phyloP scores from a whole-genome alignment of 1,284 basidiomycete species.

The Leccinum fallax region DNA sequence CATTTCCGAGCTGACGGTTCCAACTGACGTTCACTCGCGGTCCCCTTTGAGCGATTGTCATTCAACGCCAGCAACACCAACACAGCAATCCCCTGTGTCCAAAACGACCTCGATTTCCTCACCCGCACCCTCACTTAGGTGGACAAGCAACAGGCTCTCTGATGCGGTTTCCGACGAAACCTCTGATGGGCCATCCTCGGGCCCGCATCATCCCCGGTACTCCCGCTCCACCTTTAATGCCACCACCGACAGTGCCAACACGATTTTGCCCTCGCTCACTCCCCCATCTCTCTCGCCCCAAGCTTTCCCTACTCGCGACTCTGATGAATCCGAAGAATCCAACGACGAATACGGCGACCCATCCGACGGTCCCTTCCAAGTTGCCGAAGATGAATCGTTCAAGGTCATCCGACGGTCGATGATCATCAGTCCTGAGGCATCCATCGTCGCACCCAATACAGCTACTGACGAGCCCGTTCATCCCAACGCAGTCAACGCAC shows the following conservation, averaged over 20 bases:
- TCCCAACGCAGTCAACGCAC: no score
- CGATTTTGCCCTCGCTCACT: no score
- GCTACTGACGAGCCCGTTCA: no score
- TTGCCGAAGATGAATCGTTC: slow-evolving; percentile 68
- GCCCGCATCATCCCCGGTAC: not conserved
- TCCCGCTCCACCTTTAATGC: not conserved
- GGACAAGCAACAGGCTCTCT: no score
- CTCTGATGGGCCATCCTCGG: not conserved
- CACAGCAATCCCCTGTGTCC: no score
- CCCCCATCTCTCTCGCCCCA: no score
- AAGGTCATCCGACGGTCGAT: slow-evolving; percentile 19
- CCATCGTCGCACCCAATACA: not conserved
- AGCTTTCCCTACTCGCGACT: no score
- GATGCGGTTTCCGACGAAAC: not conserved
- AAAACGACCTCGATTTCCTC: slow-evolving; percentile 15
- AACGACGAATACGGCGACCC: no score
- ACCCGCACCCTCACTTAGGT: no score
- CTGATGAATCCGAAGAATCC: slow-evolving; percentile 19
- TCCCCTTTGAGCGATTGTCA: no score
- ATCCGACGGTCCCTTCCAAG: slow-evolving; percentile 40
- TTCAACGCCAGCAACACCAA: no score
- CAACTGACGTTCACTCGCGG: no score
- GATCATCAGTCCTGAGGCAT: slow-evolving; percentile 1
- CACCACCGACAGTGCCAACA: not conserved
- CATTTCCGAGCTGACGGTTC: slow-evolving; percentile 30